Evolutionary conservation across 2,329 filamentous ascomycete genomes (phyloP).

Genomic region (Bipolaris zeicola): DNA sequence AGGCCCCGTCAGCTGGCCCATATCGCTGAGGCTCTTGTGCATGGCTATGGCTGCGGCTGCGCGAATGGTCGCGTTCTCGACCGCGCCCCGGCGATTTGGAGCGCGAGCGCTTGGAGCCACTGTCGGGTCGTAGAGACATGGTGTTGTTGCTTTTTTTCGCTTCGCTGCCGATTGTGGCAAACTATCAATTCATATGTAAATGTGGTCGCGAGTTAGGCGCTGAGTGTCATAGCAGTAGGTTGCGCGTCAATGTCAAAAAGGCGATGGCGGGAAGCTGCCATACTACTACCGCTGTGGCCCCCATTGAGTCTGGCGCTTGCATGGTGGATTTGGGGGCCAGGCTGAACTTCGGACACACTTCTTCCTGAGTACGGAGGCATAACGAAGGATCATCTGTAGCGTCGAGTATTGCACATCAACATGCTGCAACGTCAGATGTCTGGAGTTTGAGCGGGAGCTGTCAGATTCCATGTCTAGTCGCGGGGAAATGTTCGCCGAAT

Average conservation of each 20-base stretch:
- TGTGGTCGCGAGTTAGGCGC: conserved; percentile 7
- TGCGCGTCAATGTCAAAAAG: conserved; percentile 17
- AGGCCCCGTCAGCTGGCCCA: conserved; percentile 36
- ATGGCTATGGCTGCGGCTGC: conserved; percentile 50
- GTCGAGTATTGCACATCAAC: neutral
- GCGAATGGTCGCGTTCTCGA: conserved; percentile 47
- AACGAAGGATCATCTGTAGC: neutral
- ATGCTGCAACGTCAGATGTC: neutral
- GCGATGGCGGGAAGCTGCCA: conserved; percentile 26
- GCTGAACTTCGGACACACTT: neutral
- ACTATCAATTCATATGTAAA: conserved; percentile 2
- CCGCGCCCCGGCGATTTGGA: conserved; percentile 51
- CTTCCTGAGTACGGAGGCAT: neutral
- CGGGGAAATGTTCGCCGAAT: conserved; percentile 3
- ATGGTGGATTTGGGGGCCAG: conserved; percentile 22
- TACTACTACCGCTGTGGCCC: conserved; percentile 9
- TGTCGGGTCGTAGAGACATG: conserved; percentile 52
- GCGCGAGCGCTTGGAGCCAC: conserved; percentile 48
- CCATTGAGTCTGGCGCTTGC: conserved; percentile 15
- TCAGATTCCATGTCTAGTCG: neutral
- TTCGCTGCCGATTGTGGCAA: neutral
- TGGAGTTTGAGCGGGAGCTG: neutral
- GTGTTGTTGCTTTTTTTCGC: conserved; percentile 4
- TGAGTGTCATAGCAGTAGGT: conserved; percentile 1
- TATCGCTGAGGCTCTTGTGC: conserved; percentile 45